Base-by-base conservation (phyloP, 345 rosid genomes). In the Ceriops tagal region DNA sequence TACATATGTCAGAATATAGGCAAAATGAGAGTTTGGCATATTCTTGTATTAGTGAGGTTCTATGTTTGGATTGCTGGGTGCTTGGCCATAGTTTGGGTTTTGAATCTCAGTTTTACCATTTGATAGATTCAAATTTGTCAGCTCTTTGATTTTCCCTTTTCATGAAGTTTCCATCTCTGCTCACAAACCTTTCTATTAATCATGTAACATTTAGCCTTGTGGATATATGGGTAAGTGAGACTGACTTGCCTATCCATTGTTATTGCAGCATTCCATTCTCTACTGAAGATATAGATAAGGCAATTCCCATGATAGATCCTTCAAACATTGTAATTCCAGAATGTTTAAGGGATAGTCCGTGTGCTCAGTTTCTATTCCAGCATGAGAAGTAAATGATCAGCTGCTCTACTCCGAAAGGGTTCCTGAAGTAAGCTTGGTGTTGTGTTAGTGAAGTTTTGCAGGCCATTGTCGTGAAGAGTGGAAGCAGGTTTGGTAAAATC, bases 261-360 rank as follows among this genome's bases (percentile, higher is more conserved):
- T 67, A 62, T 59, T 73, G 85, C 86, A 95, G 99, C 86, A 92
- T 95, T 70, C 99, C 99, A 1, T 92, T 92, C 83, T 95, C 96
- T 9, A 88, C 92, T 1, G 99, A 92, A 72, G 98, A 92, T 76
- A 88, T 93, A 77, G 99, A 92, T 71, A 90, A 83, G 80, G 96
- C 97, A 7, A 88, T 95, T 71, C 97, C 97, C 6, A 75, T 78
- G 20, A 82, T 87, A 55, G 99, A 90, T 73, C 93, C 97, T 76
- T 80, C 89, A 53, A 84, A 75, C 53, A 66, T 87, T 53, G 87
- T 85, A 70, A 75, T 81, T 27, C 99, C 96, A 1, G 69, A 76
- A 9, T 70, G 77, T 22, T 83, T 89, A 61, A 77, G 87, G 46
- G 97, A 88, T 64, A 75, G 86, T 77, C 79, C 85, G 13, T 88